A percentile compares a stretch with the other conserved stretches of the same genome.
Conservation (phyloP, 2,329 filamentous ascomycete species). For the Colletotrichum siamense region DNA sequence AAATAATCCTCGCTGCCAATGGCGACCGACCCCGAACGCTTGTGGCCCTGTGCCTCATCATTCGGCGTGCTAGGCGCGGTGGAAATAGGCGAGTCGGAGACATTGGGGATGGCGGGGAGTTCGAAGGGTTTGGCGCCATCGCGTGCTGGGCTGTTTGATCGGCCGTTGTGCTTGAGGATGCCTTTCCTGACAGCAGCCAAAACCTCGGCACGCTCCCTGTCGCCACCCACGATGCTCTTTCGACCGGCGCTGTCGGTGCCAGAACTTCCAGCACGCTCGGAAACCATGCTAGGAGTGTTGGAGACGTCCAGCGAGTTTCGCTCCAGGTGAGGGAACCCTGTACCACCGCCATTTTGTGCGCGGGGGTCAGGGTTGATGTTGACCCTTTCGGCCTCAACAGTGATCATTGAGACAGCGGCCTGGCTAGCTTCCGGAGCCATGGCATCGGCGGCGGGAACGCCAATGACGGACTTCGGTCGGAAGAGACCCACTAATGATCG, state of each 20-base stretch:
- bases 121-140: conserved; percentile 29
- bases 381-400: conserved; percentile 90
- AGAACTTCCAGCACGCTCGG: conserved; percentile 61
- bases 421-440: conserved; percentile 71
- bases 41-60: conserved; percentile 74
- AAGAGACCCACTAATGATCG: conserved; percentile 93
- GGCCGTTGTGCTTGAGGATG: conserved; percentile 82
- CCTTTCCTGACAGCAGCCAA: conserved; percentile 93
- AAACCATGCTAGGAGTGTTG: conserved; percentile 46
- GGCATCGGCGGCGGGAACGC: conserved; percentile 74
- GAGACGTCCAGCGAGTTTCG: conserved; percentile 78
- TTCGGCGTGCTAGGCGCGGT: conserved; percentile 88
- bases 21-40: conserved; percentile 71
- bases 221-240: conserved; percentile 90
- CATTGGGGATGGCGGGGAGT: conserved; percentile 65
- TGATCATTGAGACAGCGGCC: conserved; percentile 93
- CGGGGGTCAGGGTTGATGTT: conserved; percentile 75
- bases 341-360: conserved; percentile 72
- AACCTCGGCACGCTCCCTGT: conserved; percentile 88
- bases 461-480: conserved; percentile 89
- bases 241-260: conserved; percentile 67
- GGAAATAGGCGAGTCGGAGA: conserved; percentile 81
- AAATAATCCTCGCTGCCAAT: conserved; percentile 92
- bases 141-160: conserved; percentile 14
- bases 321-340: conserved; percentile 85